Conservation (phyloP, 768 basidiomycete species). For the Boletus speciosus region DNA sequence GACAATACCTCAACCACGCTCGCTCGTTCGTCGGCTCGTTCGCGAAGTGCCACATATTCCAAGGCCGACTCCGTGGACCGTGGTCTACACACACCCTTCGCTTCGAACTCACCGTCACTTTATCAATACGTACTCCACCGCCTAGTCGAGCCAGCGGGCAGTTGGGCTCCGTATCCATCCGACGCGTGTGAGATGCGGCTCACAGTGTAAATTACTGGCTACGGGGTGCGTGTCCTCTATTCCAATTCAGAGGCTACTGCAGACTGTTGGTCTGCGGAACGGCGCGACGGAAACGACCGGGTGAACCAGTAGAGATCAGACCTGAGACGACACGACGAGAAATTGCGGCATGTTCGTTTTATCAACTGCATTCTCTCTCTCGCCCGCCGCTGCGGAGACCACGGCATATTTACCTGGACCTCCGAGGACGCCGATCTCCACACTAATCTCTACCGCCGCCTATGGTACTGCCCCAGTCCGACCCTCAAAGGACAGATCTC, state of each 20-base stretch:
- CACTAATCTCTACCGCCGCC: neutral
- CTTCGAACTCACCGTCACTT: neutral
- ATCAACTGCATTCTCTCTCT: neutral
- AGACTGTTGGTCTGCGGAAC: neutral
- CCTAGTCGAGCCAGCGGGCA: neutral
- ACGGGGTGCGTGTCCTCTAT: neutral
- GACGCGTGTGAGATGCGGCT: neutral
- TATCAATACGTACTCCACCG: neutral
- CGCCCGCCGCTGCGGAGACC: neutral
- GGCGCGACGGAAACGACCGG: too few relatives aligned
- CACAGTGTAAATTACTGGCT: neutral
- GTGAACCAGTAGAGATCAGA: too few relatives aligned
- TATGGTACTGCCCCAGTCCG: neutral
- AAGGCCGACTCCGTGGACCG: neutral
- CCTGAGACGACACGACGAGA: too few relatives aligned
- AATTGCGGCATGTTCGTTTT: too few relatives aligned
- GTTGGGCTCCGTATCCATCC: neutral
- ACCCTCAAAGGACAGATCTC: slow-evolving; percentile 8
- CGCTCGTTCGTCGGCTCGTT: neutral
- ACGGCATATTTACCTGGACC: neutral
- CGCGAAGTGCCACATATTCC: neutral
- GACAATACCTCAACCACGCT: slow-evolving; percentile 3
- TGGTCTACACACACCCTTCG: neutral
- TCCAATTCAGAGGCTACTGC: neutral
- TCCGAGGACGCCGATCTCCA: slow-evolving; percentile 3